Conservation (phyloP, 352 stramenopile species). For the Globisporangium echinulatum region DNA sequence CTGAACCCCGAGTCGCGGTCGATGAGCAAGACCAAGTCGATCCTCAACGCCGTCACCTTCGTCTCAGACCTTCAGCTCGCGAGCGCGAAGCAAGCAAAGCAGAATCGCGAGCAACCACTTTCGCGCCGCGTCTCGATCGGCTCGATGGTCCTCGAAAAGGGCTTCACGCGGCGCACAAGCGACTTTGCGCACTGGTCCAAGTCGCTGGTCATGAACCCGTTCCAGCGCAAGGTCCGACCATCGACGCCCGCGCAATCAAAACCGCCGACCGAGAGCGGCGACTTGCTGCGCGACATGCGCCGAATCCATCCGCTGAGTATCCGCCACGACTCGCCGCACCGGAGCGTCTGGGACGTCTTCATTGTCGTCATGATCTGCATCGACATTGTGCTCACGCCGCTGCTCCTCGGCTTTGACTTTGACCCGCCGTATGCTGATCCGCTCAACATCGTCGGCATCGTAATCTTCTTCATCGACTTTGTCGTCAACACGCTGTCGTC, state of each 20-base stretch:
- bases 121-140: constrained; percentile 33
- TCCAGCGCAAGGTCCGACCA: constrained; percentile 4
- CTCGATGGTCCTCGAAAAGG: constrained; percentile 15
- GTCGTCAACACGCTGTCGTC: constrained; percentile 48
- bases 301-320: constrained; percentile 36
- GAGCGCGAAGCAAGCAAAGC: constrained; percentile 8
- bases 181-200: constrained; percentile 7
- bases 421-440: constrained; percentile 14
- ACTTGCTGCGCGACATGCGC: constrained; percentile 27
- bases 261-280: constrained; percentile 21
- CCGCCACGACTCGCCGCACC: constrained; percentile 37
- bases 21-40: constrained; percentile 13
- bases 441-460: constrained; percentile 32
- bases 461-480: constrained; percentile 53
- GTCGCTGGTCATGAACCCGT: constrained; percentile 3
- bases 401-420: constrained; percentile 45
- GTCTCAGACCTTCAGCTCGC: constrained; percentile 9
- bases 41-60: constrained; percentile 10
- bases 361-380: constrained; percentile 50
- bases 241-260: background rate
- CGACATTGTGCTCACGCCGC: constrained; percentile 45
- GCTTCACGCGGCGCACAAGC: constrained; percentile 3
- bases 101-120: constrained; percentile 20
- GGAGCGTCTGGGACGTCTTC: constrained; percentile 42
- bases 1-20: background rate